Conservation (phyloP, 1,284 basidiomycete species). For the Leccinum solheimii region DNA sequence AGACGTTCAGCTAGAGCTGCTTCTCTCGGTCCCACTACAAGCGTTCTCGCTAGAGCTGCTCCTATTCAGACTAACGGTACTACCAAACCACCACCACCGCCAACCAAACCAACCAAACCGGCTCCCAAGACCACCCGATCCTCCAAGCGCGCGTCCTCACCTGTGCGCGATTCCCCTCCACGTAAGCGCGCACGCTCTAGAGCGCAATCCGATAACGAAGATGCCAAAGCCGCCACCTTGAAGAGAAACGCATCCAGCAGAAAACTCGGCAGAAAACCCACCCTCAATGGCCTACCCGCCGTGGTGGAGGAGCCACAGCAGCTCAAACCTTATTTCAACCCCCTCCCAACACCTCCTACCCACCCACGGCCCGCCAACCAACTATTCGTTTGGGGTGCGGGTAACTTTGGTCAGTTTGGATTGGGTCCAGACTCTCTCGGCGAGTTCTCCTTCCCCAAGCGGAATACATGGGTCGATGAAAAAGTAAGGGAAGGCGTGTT, state of each 20-base stretch:
- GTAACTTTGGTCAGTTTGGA: constrained; percentile 89
- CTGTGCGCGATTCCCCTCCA: constrained; percentile 33
- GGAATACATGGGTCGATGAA: constrained; percentile 64
- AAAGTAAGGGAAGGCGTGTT: constrained; percentile 65
- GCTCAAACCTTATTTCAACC: constrained; percentile 57
- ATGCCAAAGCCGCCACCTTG: constrained; percentile 19
- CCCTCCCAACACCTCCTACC: constrained; percentile 53
- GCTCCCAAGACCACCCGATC: constrained; percentile 30
- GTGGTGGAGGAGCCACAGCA: constrained; percentile 38
- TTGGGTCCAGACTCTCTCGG: constrained; percentile 70
- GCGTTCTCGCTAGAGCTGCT: constrained; percentile 32
- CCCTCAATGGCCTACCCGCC: constrained; percentile 38
- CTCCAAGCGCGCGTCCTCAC: constrained; percentile 43
- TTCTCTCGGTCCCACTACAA: constrained; percentile 38
- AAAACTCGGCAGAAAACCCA: constrained; percentile 38
- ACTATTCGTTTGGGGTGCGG: constrained; percentile 84
- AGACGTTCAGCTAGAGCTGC: constrained; percentile 54
- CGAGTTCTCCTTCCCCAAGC: constrained; percentile 71
- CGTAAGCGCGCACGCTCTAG: constrained; percentile 46
- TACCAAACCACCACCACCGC: constrained; percentile 19
- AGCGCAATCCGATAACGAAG: constrained; percentile 32
- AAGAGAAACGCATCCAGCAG: constrained; percentile 26
- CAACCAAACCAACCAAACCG: constrained; percentile 31
- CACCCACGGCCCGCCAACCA: constrained; percentile 57
- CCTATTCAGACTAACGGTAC: constrained; percentile 29